Percentiles rank a stretch among this genome's conserved stretches.
phyloP scores from a whole-genome alignment of 2,329 filamentous ascomycete genomes.

The Neofusicoccum cordaticola region DNA sequence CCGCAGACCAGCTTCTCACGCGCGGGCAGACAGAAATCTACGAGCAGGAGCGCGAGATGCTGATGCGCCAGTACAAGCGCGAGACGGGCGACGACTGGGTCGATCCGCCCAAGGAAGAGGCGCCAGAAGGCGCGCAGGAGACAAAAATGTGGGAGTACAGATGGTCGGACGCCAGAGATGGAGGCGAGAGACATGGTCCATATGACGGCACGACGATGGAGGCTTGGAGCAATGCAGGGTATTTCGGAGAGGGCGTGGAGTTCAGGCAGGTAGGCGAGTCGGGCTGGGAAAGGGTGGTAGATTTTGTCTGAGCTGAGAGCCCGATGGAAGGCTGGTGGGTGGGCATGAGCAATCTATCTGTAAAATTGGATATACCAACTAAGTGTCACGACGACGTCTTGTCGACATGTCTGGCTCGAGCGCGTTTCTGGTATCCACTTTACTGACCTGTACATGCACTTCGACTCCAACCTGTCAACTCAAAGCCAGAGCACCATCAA shows the following conservation, averaged over 20 bases:
- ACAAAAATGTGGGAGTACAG: conserved; percentile 78
- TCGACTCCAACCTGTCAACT: no score
- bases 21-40: conserved; percentile 88
- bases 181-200: conserved; percentile 75
- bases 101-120: conserved; percentile 44
- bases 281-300: conserved; percentile 44
- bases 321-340: not conserved
- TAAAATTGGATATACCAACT: not conserved
- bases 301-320: not conserved
- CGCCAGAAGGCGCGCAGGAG: conserved; percentile 24
- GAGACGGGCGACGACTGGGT: conserved; percentile 88
- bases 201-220: conserved; percentile 84
- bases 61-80: conserved; percentile 77
- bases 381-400: no score
- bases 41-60: conserved; percentile 77
- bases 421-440: no score
- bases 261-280: conserved; percentile 42
- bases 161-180: conserved; percentile 86
- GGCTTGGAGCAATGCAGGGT: conserved; percentile 86
- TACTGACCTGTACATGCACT: no score
- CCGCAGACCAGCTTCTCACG: conserved; percentile 81
- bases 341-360: not conserved
- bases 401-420: no score
- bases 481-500: no score
- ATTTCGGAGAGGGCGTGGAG: conserved; percentile 84